Percentiles rank a stretch among this genome's conserved stretches.
These are phyloP conservation scores for Panellus pusillus DNA, from an alignment of 768 basidiomycete species.

Conservation along the genomic window DNA sequence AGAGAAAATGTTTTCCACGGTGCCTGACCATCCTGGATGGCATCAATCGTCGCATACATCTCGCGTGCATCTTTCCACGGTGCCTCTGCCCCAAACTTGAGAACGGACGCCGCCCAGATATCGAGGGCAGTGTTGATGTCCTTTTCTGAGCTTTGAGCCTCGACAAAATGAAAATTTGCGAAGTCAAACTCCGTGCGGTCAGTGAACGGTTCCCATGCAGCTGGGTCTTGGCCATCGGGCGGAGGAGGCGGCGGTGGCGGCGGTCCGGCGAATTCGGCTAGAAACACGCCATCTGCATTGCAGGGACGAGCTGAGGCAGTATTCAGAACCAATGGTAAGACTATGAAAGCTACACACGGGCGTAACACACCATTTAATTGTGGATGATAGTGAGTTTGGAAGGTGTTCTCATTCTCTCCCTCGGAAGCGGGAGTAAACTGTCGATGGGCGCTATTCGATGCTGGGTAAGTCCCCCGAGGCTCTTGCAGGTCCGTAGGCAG, in stretches of 20 bases:
- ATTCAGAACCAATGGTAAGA: neutral
- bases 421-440: neutral
- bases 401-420: neutral
- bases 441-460: neutral
- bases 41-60: slow-evolving; percentile 22
- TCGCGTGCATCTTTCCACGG: slow-evolving; percentile 7
- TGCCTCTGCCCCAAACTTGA: neutral
- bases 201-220: slow-evolving; percentile 13
- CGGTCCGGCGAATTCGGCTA: neutral
- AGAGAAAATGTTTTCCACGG: slow-evolving; percentile 18
- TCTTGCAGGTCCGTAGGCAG: neutral
- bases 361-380: neutral
- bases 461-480: neutral
- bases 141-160: slow-evolving; percentile 15
- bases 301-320: neutral
- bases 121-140: slow-evolving; percentile 15
- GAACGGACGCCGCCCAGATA: slow-evolving; percentile 17
- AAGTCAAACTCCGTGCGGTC: slow-evolving; percentile 15
- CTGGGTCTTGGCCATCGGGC: neutral
- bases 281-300: neutral
- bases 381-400: neutral
- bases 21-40: slow-evolving; percentile 18
- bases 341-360: too few species aligned
- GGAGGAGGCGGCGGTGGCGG: neutral
- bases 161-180: slow-evolving; percentile 17